These are phyloP conservation scores for Auricularia auricula-judae DNA, from an alignment of 768 basidiomycete genomes.

Conservation along the genomic window DNA sequence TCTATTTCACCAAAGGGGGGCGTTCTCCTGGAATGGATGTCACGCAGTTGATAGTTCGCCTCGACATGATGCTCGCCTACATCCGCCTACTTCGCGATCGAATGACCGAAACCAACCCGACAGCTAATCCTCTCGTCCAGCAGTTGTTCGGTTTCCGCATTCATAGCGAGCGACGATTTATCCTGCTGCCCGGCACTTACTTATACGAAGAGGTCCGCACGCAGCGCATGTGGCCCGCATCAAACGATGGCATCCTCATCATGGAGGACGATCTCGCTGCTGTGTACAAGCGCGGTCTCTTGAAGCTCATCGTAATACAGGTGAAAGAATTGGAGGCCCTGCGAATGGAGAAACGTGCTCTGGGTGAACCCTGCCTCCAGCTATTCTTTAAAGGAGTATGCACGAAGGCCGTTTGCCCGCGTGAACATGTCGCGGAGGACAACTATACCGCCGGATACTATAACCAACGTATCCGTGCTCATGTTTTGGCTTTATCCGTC, in stretches of 20 bases:
- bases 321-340: not conserved
- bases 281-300: not conserved
- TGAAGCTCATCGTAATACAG: not conserved
- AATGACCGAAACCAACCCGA: not conserved
- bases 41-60: not conserved
- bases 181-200: conserved; percentile 18
- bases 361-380: not conserved
- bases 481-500: not conserved
- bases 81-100: not conserved
- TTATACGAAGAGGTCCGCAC: conserved; percentile 8
- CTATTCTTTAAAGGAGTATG: not conserved
- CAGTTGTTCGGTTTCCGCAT: conserved; percentile 25
- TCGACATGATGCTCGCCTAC: conserved; percentile 1
- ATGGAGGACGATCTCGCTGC: not conserved
- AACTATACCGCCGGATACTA: not conserved
- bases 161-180: conserved; percentile 19
- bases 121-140: conserved; percentile 12
- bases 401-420: not conserved
- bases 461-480: not conserved
- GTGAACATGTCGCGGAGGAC: not conserved
- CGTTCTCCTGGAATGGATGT: not conserved
- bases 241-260: not conserved
- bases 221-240: not conserved
- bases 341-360: not conserved
- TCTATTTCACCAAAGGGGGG: not conserved